Conservation (phyloP, 306 rosid genomes). For the Albizia julibrissin region DNA sequence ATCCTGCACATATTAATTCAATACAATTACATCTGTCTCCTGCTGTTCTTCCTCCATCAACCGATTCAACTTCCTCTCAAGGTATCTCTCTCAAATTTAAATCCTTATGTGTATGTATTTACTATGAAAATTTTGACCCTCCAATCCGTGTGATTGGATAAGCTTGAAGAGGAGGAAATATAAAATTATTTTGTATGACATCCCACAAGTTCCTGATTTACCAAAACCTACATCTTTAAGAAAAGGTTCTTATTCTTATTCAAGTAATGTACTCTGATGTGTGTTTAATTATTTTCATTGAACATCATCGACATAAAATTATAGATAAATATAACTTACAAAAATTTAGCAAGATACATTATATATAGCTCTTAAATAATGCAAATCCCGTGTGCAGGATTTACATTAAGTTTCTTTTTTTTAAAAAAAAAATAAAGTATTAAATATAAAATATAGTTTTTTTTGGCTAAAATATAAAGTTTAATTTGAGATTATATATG, state of each 20-base stretch:
- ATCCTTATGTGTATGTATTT: background rate
- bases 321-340: too few relatives aligned
- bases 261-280: background rate
- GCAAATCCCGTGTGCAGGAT: background rate
- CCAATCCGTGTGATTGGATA: background rate
- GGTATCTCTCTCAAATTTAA: background rate
- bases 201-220: background rate
- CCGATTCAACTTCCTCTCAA: background rate
- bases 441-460: background rate
- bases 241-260: background rate
- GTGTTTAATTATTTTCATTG: background rate
- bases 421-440: background rate
- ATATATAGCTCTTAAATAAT: background rate
- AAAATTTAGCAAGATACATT: too few relatives aligned
- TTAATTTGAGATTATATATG: background rate
- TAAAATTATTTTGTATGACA: background rate
- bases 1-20: background rate
- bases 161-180: background rate
- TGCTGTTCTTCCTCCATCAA: background rate
- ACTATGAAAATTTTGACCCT: background rate
- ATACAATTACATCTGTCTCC: background rate
- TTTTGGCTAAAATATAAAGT: background rate
- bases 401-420: background rate
- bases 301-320: background rate
- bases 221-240: background rate